phyloP scores from a whole-genome alignment of 495 filamentous ascomycete genomes.

The Podospora pseudoanserina region DNA sequence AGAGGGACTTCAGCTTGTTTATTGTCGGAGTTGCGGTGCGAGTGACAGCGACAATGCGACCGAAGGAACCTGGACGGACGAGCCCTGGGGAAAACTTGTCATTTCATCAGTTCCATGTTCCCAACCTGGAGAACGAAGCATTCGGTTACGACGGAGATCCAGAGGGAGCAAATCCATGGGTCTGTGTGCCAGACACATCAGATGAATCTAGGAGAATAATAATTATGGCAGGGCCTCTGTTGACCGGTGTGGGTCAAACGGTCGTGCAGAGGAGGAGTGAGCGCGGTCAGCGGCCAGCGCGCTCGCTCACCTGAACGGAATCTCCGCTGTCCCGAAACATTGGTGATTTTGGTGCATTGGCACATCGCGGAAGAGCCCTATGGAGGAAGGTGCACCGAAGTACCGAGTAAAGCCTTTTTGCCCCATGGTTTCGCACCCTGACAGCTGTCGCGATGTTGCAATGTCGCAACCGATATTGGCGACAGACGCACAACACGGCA shows the following conservation, averaged over 20 bases:
- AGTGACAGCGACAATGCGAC: too few species aligned
- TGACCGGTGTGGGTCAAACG: slow-evolving; percentile 1
- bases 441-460: neutral
- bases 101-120: too few species aligned
- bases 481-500: neutral
- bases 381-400: slow-evolving; percentile 4
- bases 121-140: neutral
- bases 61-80: too few species aligned
- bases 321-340: neutral
- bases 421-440: neutral
- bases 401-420: slow-evolving; percentile 1
- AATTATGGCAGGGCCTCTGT: neutral
- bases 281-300: neutral
- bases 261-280: slow-evolving; percentile 1
- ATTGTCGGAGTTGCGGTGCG: too few species aligned
- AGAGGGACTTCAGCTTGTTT: too few species aligned
- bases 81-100: too few species aligned
- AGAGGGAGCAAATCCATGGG: too few species aligned
- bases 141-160: neutral
- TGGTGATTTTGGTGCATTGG: neutral
- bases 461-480: neutral
- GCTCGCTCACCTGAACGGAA: neutral
- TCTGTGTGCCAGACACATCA: neutral
- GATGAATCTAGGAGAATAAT: neutral
- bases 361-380: neutral